Evolutionary conservation across 495 filamentous ascomycete species (phyloP), one percentile per base, ranked within the genome.

Genomic region (Astrothelium macrocarpum): DNA sequence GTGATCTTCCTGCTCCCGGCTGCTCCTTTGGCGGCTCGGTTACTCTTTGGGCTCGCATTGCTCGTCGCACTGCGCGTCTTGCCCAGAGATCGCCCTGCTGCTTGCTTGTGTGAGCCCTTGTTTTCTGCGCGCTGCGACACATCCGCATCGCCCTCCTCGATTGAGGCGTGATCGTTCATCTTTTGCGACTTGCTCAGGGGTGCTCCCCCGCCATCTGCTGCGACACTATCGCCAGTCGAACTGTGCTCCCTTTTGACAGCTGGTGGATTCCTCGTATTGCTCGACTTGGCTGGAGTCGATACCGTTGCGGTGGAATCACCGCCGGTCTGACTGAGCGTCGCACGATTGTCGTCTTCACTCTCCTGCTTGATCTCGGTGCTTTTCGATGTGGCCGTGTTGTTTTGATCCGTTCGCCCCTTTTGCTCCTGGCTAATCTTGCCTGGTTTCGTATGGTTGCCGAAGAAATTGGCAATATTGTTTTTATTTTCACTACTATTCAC

Each of bases 401-500:
- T 32, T 72, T 72, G 49, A 20, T 46, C 26, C 56, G 64, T 64
- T 23, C 60, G 59, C 45, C 59, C 36, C 14, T 20, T 60, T 34
- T 31, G 53, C 58, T 20, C 62, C 64, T 36, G 49, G 46, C 66
- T 16, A 28, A 62, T 20, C 70, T 73, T 72, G 12, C 68, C 65
- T 16, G 68, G 63, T 46, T 74, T 81, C 70, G 76, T 82, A 61
- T 80, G 75, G 64, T 83, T 85, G 4, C 77, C 81, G 69, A 98
- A 98, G 77, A 95, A 97, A 71, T 95, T 96, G 16, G 87, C 89
- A 72, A 98, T 97, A 65, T 91, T 95, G 43, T 78, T 83, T 77
- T 95, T 96, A 70, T 95, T 95, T 70, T 91, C 89, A 59, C 81
- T 86, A 73, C 87, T 91, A 67, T 85, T 80, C 49, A 96, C 76